phyloP scores from a whole-genome alignment of 441 rosid species.

The California macrophylla region DNA sequence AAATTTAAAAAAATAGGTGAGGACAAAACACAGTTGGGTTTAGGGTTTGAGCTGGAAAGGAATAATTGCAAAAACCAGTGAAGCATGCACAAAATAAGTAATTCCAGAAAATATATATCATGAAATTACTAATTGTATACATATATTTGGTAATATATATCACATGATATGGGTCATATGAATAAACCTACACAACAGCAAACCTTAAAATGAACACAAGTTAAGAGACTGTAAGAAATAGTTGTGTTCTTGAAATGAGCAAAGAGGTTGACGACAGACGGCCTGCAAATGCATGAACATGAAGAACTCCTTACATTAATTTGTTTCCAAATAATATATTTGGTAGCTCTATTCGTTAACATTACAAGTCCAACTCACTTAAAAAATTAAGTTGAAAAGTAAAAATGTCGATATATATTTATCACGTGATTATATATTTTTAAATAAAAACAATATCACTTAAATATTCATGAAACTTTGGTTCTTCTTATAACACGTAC shows the following conservation, averaged over 20 bases:
- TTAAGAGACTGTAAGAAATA: slow-evolving; percentile 15
- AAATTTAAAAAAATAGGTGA: not conserved
- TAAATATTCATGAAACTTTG: too few relatives aligned
- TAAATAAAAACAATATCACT: too few relatives aligned
- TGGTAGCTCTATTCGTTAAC: too few relatives aligned
- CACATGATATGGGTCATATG: not conserved
- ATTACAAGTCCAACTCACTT: too few relatives aligned
- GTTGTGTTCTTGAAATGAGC: slow-evolving; percentile 20
- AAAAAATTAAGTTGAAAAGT: too few relatives aligned
- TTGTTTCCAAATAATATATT: not conserved
- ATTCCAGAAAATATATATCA: slow-evolving; percentile 14
- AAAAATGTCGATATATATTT: too few relatives aligned
- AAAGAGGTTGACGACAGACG: not conserved
- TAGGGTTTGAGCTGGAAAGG: slow-evolving; percentile 18
- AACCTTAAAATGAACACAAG: slow-evolving; percentile 1
- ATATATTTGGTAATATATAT: slow-evolving; percentile 10
- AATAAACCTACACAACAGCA: not conserved
- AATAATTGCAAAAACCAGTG: slow-evolving; percentile 34
- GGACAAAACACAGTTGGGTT: not conserved
- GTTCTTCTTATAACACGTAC: too few relatives aligned
- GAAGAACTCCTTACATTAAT: not conserved
- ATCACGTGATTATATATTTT: too few relatives aligned
- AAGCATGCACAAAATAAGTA: slow-evolving; percentile 31
- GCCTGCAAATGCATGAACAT: not conserved
- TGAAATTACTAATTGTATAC: slow-evolving; percentile 24